A percentile compares a stretch with the other conserved stretches of the same genome.
These are phyloP conservation scores for Pythium aphanidermatum DNA, from an alignment of 352 stramenopile genomes.

Conservation along the genomic window DNA sequence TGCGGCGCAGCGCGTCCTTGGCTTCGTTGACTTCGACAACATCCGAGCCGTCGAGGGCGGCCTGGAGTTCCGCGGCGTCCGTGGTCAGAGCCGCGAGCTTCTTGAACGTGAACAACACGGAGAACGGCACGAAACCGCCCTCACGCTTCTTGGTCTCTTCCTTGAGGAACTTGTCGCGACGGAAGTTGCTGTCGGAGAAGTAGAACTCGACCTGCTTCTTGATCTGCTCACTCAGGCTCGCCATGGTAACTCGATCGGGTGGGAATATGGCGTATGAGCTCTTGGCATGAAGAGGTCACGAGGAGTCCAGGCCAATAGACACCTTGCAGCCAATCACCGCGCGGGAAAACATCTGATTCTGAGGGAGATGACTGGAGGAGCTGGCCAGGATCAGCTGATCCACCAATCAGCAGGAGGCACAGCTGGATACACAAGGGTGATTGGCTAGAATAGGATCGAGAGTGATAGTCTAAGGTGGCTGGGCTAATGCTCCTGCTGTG, in stretches of 20 bases:
- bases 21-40: slow-evolving; percentile 76
- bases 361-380: slow-evolving; percentile 16
- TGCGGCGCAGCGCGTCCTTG: slow-evolving; percentile 72
- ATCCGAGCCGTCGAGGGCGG: slow-evolving; percentile 65
- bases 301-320: slow-evolving; percentile 8
- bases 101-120: slow-evolving; percentile 89
- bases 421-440: background rate
- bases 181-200: slow-evolving; percentile 91
- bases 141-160: slow-evolving; percentile 80
- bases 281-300: no score
- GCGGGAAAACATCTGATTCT: slow-evolving; percentile 1
- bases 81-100: slow-evolving; percentile 83
- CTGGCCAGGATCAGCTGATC: slow-evolving; percentile 13
- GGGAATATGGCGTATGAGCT: background rate
- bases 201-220: slow-evolving; percentile 93
- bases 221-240: slow-evolving; percentile 62
- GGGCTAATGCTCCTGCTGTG: slow-evolving; percentile 39
- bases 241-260: slow-evolving; percentile 29
- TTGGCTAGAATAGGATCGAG: slow-evolving; percentile 7
- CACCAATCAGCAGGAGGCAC: slow-evolving; percentile 1
- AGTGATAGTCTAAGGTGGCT: background rate
- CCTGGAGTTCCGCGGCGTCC: slow-evolving; percentile 57
- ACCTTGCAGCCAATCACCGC: background rate
- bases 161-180: slow-evolving; percentile 86
- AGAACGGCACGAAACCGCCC: slow-evolving; percentile 81